These are phyloP conservation scores for Phytophthora pluvialis DNA, from an alignment of 352 stramenopile genomes.

Conservation along the genomic window DNA sequence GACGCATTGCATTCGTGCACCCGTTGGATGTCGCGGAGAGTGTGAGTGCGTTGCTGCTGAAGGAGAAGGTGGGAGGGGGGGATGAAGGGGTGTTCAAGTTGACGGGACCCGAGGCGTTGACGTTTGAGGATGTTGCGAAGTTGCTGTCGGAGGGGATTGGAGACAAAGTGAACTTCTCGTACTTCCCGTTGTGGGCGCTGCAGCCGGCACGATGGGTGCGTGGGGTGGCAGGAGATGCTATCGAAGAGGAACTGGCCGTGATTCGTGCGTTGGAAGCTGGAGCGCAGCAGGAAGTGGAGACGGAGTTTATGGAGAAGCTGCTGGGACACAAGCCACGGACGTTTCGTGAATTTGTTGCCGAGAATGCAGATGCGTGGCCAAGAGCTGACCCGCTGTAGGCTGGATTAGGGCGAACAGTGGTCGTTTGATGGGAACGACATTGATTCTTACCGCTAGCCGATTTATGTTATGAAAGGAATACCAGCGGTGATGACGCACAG, in stretches of 20 bases:
- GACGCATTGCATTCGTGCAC: conserved; percentile 68
- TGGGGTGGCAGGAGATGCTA: conserved; percentile 63
- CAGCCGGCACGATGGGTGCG: conserved; percentile 77
- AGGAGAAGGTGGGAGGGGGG: background rate
- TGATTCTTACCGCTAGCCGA: background rate
- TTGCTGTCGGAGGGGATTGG: conserved; percentile 50
- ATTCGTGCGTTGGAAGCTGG: conserved; percentile 54
- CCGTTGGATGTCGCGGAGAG: conserved; percentile 62
- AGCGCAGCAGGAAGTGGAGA: conserved; percentile 44
- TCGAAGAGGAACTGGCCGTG: conserved; percentile 60
- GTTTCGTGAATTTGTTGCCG: conserved; percentile 54
- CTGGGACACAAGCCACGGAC: conserved; percentile 43
- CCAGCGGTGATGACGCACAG: too few species aligned
- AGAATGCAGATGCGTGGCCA: conserved; percentile 55
- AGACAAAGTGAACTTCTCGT: conserved; percentile 57
- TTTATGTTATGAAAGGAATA: too few species aligned
- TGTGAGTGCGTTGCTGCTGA: conserved; percentile 32
- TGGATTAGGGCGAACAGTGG: too few species aligned
- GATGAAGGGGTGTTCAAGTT: conserved; percentile 34
- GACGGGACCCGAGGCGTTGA: conserved; percentile 65
- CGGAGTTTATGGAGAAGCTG: conserved; percentile 40
- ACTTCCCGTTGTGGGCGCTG: conserved; percentile 79
- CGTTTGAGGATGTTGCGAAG: conserved; percentile 54
- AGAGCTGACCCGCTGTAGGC: conserved; percentile 19
- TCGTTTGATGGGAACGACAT: background rate